phyloP scores from a whole-genome alignment of 257 asterid species.

The Jacaranda mimosifolia region DNA sequence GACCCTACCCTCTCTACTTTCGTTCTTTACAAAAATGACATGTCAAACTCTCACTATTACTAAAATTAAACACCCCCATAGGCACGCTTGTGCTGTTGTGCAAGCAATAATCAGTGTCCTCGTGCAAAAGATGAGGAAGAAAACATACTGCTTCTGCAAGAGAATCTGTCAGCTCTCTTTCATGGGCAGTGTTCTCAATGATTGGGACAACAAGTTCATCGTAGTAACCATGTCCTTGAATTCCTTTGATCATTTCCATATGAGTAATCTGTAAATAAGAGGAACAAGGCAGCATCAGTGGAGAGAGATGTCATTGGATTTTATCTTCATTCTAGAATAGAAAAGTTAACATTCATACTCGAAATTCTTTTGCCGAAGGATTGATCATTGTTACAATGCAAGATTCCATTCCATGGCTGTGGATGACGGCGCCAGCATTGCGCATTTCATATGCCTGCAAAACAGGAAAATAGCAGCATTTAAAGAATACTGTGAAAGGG shows the following conservation, averaged over 20 bases:
- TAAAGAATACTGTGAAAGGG: neutral
- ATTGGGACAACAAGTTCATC: slow-evolving; percentile 95
- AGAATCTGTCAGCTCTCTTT: slow-evolving; percentile 89
- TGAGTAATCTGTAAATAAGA: slow-evolving; percentile 74
- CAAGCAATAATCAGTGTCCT: neutral
- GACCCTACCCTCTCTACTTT: too few species aligned
- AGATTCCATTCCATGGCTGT: slow-evolving; percentile 98
- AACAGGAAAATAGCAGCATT: slow-evolving; percentile 18
- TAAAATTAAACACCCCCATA: too few species aligned
- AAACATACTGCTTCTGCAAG: slow-evolving; percentile 83
- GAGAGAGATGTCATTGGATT: slow-evolving; percentile 7
- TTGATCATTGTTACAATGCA: slow-evolving; percentile 91
- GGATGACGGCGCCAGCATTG: slow-evolving; percentile 96
- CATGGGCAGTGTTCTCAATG: slow-evolving; percentile 96
- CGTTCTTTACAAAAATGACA: too few species aligned
- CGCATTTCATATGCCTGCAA: slow-evolving; percentile 91
- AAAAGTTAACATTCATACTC: slow-evolving; percentile 52
- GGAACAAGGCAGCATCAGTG: slow-evolving; percentile 22
- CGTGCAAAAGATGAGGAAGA: slow-evolving; percentile 16
- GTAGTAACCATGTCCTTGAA: slow-evolving; percentile 93
- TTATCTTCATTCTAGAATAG: neutral
- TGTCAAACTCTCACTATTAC: too few species aligned
- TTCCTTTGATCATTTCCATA: slow-evolving; percentile 98
- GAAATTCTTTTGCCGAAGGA: slow-evolving; percentile 88
- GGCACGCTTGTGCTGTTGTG: too few species aligned